Conservation (phyloP, 2,329 filamentous ascomycete species). For the Zymoseptoria pseudotritici region DNA sequence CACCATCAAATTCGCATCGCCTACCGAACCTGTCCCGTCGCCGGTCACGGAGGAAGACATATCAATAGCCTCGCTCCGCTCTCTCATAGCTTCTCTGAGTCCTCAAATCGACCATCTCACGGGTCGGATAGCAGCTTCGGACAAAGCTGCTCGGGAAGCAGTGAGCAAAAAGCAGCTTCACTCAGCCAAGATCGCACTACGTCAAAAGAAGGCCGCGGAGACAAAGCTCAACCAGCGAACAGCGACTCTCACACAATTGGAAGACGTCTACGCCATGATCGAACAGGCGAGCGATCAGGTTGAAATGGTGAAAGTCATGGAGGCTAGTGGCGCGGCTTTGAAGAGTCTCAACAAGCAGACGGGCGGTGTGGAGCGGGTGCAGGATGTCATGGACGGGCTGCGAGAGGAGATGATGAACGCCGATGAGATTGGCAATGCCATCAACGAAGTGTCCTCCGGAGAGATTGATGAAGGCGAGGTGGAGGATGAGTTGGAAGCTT, state of each 20-base stretch:
- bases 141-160: slow-evolving; percentile 57
- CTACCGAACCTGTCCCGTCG: slow-evolving; percentile 36
- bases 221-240: slow-evolving; percentile 62
- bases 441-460: slow-evolving; percentile 52
- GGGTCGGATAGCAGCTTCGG: slow-evolving; percentile 43
- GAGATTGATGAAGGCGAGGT: slow-evolving; percentile 72
- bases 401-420: slow-evolving; percentile 71
- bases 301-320: slow-evolving; percentile 75
- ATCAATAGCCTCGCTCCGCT: slow-evolving; percentile 71
- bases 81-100: slow-evolving; percentile 59
- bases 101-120: slow-evolving; percentile 58
- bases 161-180: slow-evolving; percentile 65
- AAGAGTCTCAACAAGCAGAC: slow-evolving; percentile 65
- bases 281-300: slow-evolving; percentile 81
- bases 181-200: slow-evolving; percentile 68
- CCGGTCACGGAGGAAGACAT: slow-evolving; percentile 69
- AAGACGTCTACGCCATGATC: slow-evolving; percentile 74
- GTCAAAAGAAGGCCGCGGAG: slow-evolving; percentile 76
- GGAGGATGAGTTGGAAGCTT: slow-evolving; percentile 74
- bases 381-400: slow-evolving; percentile 65
- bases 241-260: slow-evolving; percentile 69
- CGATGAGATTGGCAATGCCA: slow-evolving; percentile 72
- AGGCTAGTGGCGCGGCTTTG: slow-evolving; percentile 66
- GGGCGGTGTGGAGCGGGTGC: slow-evolving; percentile 68
- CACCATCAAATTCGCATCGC: slow-evolving; percentile 66